Evolutionary conservation across 768 basidiomycete species (phyloP), one percentile per base, ranked within the genome.

Genomic region (Boletales sp.): DNA sequence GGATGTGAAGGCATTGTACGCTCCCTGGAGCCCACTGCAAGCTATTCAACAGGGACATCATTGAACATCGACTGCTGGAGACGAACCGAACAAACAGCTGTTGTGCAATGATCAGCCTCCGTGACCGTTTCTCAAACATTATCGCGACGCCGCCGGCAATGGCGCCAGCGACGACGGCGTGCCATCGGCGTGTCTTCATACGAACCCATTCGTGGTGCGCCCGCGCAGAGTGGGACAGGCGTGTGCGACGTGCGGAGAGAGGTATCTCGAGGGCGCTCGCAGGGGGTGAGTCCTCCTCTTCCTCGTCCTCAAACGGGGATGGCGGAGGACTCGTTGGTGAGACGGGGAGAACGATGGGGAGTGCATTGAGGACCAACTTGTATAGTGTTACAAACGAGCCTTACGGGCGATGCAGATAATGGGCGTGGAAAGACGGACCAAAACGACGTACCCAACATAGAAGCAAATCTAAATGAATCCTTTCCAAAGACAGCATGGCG

Each of bases 391-490:
- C 84, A 55, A 93, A 92, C 1, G 84, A 81, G 18, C 84, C 88
- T 88, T 54, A 11, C 38, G 18, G n/a, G 8, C 15, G 15, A 10
- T 11, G 19, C 1, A 43, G 13, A 10, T n/a, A 30, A 31, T 17
- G 2, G n/a, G 30, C 19, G 6, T 4, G 18, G 1, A 19, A 19
- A 33, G 17, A 21, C 8, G 31, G 21, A 54, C 42, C 18, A 19
- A 42, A 37, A 54, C 8, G 48, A 53, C 49, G 1, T 25, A 84
- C 90, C 92, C 34, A 97, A 73, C 91, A 94, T 94, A 0, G 85
- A 82, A 5, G 85, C 90, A 55, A 95, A 94, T 17, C 94, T 74
- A 61, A 87, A 78, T 0, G 90, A 84, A 61, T 96, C 94, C 37
- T 73, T 54, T 0, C 93, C 93, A 57, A 96, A 89, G 39, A 95